Conservation (phyloP, 768 basidiomycete species). For the Trametes punicea region DNA sequence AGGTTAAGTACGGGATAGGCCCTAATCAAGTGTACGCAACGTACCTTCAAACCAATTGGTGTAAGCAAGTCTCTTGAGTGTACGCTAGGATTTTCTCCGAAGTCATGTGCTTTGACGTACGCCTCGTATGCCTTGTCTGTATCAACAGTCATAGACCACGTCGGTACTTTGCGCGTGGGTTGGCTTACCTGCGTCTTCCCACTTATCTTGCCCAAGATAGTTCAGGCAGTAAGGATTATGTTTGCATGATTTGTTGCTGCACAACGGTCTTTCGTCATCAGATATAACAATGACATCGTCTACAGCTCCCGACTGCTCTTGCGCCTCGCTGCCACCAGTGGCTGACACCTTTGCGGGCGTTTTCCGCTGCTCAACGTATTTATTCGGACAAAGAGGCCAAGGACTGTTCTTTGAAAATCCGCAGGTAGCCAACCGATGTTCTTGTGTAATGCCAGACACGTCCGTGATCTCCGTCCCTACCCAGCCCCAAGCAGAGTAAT, state of each 20-base stretch:
- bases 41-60: conserved; percentile 78
- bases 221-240: conserved; percentile 84
- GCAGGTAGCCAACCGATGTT: conserved; percentile 65
- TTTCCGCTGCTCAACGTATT: conserved; percentile 34
- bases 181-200: conserved; percentile 68
- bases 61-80: conserved; percentile 47
- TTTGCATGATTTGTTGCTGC: conserved; percentile 64
- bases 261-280: conserved; percentile 57
- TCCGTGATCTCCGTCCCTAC: conserved; percentile 62
- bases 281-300: conserved; percentile 69
- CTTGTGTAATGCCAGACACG: conserved; percentile 56
- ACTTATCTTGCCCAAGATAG: conserved; percentile 78
- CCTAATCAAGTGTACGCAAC: conserved; percentile 11
- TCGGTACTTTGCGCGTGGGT: conserved; percentile 10
- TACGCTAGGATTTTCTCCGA: conserved; percentile 54
- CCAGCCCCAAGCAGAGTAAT: conserved; percentile 73
- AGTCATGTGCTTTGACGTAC: conserved; percentile 49
- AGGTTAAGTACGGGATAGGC: background rate
- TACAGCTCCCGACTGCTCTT: conserved; percentile 42
- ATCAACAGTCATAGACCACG: conserved; percentile 3
- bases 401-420: conserved; percentile 55
- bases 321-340: background rate
- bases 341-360: conserved; percentile 9
- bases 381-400: conserved; percentile 57
- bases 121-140: conserved; percentile 48